Evolutionary conservation across 2,329 filamentous ascomycete genomes (phyloP).

Genomic region (Arthrobotrys conoides): DNA sequence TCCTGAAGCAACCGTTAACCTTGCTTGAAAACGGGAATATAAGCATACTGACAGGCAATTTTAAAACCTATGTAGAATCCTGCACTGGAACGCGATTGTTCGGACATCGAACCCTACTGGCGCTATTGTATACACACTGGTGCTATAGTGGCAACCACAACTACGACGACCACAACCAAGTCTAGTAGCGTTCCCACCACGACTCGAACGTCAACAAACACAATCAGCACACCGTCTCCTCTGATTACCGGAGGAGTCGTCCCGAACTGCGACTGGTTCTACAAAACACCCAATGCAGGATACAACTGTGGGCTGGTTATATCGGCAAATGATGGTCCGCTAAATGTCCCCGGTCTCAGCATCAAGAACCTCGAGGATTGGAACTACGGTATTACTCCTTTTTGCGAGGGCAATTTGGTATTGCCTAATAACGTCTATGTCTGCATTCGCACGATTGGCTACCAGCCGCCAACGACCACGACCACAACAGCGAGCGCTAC

Average conservation of each 20-base stretch:
- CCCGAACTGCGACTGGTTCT: constrained; percentile 5
- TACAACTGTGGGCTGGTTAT: constrained; percentile 11
- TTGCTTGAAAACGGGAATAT: background rate
- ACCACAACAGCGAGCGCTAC: background rate
- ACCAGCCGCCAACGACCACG: constrained; percentile 1
- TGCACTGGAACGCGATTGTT: constrained; percentile 1
- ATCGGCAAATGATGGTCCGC: constrained; percentile 9
- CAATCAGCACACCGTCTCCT: constrained; percentile 1
- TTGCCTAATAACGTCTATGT: constrained; percentile 4
- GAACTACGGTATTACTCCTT: constrained; percentile 14
- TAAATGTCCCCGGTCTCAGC: constrained; percentile 13
- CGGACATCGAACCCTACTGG: constrained; percentile 1
- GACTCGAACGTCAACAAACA: constrained; percentile 1
- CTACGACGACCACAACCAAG: background rate
- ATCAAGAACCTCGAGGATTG: constrained; percentile 11
- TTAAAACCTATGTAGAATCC: background rate
- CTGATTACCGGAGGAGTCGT: constrained; percentile 5
- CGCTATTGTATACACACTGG: constrained; percentile 10
- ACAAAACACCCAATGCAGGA: constrained; percentile 5
- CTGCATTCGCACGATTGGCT: constrained; percentile 8
- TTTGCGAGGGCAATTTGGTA: constrained; percentile 9
- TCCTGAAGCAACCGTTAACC: background rate
- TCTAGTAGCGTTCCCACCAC: background rate
- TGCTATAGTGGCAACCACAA: background rate
- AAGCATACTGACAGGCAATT: background rate